Percentiles rank a stretch among this genome's conserved stretches.
Evolutionary conservation across 495 filamentous ascomycete genomes (phyloP).

Genomic region (Polyplosphaeria fusca): DNA sequence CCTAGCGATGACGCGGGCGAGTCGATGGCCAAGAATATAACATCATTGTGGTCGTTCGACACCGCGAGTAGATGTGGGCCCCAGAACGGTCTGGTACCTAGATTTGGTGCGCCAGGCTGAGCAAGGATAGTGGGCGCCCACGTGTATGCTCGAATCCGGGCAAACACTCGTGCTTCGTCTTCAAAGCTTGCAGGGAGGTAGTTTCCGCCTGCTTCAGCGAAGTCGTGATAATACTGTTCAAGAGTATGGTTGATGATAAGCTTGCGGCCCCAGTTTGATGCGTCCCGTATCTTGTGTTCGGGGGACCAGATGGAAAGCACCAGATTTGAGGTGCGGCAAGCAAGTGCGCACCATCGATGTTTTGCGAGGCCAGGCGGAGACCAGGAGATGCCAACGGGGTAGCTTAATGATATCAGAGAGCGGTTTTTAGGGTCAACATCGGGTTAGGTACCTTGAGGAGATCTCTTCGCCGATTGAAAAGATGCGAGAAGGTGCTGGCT

Average conservation of each 20-base stretch:
- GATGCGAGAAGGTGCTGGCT: slow-evolving; percentile 46
- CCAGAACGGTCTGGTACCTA: slow-evolving; percentile 32
- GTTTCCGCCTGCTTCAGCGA: slow-evolving; percentile 3
- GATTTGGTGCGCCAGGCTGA: neutral
- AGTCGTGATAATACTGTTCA: slow-evolving; percentile 17
- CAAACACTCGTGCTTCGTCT: slow-evolving; percentile 20
- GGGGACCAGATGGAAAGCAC: slow-evolving; percentile 37
- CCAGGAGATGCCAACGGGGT: slow-evolving; percentile 55
- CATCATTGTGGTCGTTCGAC: slow-evolving; percentile 46
- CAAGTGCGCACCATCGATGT: slow-evolving; percentile 57
- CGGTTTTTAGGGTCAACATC: too few relatives aligned
- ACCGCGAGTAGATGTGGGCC: slow-evolving; percentile 41
- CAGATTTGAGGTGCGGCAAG: slow-evolving; percentile 58
- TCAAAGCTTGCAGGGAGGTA: neutral
- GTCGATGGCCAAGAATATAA: slow-evolving; percentile 39
- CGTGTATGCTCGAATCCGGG: slow-evolving; percentile 35
- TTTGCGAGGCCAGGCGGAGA: slow-evolving; percentile 58
- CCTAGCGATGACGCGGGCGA: slow-evolving; percentile 33
- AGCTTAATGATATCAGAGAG: slow-evolving; percentile 54
- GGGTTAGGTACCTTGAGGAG: slow-evolving; percentile 51
- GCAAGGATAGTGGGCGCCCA: slow-evolving; percentile 28
- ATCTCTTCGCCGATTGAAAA: slow-evolving; percentile 65
- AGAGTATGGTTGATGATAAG: slow-evolving; percentile 38
- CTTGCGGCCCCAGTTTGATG: slow-evolving; percentile 36
- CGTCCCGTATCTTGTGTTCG: slow-evolving; percentile 21